Percentiles rank a stretch among this genome's conserved stretches.
Evolutionary conservation across 306 rosid genomes (phyloP).

Genomic region (Vigna unguiculata): DNA sequence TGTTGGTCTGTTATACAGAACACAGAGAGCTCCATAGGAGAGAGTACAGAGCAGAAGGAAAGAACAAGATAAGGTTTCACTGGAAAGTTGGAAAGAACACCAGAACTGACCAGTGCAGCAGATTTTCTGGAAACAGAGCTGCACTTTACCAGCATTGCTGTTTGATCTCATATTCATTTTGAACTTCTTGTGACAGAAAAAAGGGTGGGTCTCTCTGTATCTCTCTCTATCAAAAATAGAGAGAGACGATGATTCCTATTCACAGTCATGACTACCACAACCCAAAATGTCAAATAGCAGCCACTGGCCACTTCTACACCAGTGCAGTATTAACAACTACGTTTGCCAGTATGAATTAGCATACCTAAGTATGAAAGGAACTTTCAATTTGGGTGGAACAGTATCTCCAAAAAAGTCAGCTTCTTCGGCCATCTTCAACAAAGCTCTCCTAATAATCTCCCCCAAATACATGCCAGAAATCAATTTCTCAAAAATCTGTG

Average conservation of each 20-base stretch:
- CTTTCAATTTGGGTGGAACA: constrained; percentile 75
- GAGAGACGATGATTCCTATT: not conserved
- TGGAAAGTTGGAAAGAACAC: not conserved
- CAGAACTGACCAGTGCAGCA: not conserved
- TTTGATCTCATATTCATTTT: not conserved
- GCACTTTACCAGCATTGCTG: not conserved
- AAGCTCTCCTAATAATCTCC: constrained; percentile 75
- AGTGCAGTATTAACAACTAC: not conserved
- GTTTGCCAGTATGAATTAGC: constrained; percentile 6
- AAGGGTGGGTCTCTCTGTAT: not conserved
- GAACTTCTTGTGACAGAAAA: not conserved
- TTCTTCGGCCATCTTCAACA: constrained; percentile 83
- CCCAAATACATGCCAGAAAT: constrained; percentile 96
- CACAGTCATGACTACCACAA: not conserved
- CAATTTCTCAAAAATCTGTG: constrained; percentile 88
- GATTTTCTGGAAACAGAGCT: not conserved
- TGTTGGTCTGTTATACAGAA: not conserved
- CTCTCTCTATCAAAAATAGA: not conserved
- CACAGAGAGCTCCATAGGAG: not conserved
- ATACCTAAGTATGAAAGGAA: constrained; percentile 79
- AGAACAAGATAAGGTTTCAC: not conserved
- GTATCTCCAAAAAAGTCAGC: constrained; percentile 83
- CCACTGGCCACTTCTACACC: not conserved
- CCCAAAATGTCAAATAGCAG: not conserved
- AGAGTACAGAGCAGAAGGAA: not conserved